These are phyloP conservation scores for Neurospora terricola DNA, from an alignment of 495 filamentous ascomycete genomes.

Conservation along the genomic window DNA sequence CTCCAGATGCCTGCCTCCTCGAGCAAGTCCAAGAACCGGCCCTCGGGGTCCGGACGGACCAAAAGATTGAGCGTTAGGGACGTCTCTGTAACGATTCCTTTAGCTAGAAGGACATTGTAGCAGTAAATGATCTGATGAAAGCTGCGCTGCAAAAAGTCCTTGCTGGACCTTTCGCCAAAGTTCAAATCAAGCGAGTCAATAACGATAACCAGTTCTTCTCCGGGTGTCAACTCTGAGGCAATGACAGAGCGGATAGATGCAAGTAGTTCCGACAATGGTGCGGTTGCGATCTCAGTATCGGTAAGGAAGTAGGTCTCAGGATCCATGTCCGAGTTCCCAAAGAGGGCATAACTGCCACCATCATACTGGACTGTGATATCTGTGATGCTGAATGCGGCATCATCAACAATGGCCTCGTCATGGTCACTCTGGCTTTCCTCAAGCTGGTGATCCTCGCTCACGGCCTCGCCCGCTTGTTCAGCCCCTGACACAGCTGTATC, in stretches of 20 bases:
- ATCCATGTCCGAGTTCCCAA: conserved; percentile 54
- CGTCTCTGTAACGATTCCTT: conserved; percentile 17
- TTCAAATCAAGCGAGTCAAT: conserved; percentile 60
- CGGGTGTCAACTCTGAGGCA: conserved; percentile 50
- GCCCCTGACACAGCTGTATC: neutral
- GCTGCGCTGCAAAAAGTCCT: conserved; percentile 17
- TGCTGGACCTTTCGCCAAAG: conserved; percentile 46
- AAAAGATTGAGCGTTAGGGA: conserved; percentile 18
- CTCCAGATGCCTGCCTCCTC: conserved; percentile 4
- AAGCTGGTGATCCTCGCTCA: neutral
- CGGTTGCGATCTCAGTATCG: conserved; percentile 50
- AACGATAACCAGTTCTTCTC: conserved; percentile 60
- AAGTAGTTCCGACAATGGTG: conserved; percentile 51
- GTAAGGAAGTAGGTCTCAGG: conserved; percentile 65
- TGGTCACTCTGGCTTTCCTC: conserved; percentile 1
- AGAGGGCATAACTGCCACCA: conserved; percentile 58
- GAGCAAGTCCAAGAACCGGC: conserved; percentile 18
- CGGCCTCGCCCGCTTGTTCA: neutral
- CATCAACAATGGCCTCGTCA: conserved; percentile 6
- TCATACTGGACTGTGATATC: conserved; percentile 54
- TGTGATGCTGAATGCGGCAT: conserved; percentile 18
- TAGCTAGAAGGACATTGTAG: conserved; percentile 6
- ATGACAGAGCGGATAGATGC: conserved; percentile 56
- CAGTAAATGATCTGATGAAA: conserved; percentile 38
- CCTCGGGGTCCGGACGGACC: conserved; percentile 16